Evolutionary conservation across 2,329 filamentous ascomycete species (phyloP), one percentile per base, ranked within the genome.

Genomic region (Didymosphaeria variabile): DNA sequence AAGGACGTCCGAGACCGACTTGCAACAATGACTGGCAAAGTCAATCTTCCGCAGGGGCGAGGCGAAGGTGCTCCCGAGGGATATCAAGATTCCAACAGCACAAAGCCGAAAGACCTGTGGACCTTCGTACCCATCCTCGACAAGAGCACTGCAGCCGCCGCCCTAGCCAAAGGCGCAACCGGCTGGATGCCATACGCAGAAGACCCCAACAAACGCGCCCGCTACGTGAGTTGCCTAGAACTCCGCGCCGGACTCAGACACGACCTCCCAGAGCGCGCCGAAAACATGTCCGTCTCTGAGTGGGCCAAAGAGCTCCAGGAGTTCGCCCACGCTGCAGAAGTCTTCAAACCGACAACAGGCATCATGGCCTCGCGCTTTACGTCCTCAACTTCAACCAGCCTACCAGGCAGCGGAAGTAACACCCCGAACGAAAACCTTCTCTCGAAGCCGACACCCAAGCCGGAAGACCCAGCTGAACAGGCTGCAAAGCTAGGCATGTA

Each of bases 331-430:
- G 90, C 89, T 5, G 90, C 90, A 0, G 82, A 88, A 67, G 89
- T 98, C 21, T 99, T 98, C 82, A 94, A 92, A 75, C 95, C 95
- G 0, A 92, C 97, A 81, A 92, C 91, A 2, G 93, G 93, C 0
- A 85, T 92, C 64, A 98, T 99, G 93, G 95, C 94, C 17, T 93
- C 91, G 21, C 89, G 94, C 0, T 99, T 99, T 76, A 97, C 93
- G 0, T 87, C 87, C 9, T 82, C 85, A 1, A 68, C 64, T 0
- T 67, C 80, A 3, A 78, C 78, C 5, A 75, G 72, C 0, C 71
- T 79, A 2, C 75, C 58, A 8, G 61, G 57, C 23, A 50, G 49
- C 40, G 59, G 54, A 9, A 32, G 79, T 3, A n/a, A 26, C 15
- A 54, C 58, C 9, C 77, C 79, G 42, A 68, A 74, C 10, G 74